Conservation (phyloP, 345 rosid genomes). For the Murraya paniculata region DNA sequence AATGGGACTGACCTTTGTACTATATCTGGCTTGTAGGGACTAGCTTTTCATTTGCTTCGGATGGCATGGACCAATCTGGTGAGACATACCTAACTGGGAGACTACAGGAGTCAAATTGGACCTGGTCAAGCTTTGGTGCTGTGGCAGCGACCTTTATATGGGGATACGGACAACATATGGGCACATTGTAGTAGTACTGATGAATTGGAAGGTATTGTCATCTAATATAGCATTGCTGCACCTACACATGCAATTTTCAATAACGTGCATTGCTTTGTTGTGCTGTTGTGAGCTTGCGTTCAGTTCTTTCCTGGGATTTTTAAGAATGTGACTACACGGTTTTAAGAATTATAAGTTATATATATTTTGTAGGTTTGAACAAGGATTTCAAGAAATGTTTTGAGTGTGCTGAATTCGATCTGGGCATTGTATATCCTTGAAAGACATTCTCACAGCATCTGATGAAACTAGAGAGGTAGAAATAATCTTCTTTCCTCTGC, state of each 20-base stretch:
- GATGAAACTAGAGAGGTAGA: slow-evolving; percentile 87
- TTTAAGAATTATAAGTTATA: background rate
- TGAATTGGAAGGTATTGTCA: slow-evolving; percentile 61
- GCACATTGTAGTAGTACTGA: slow-evolving; percentile 43
- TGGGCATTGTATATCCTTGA: slow-evolving; percentile 53
- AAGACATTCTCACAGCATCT: slow-evolving; percentile 61
- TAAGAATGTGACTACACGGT: background rate
- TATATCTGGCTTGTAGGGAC: slow-evolving; percentile 31
- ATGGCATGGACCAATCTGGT: background rate
- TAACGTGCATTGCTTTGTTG: background rate
- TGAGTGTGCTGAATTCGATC: slow-evolving; percentile 47
- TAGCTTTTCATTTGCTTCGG: slow-evolving; percentile 1
- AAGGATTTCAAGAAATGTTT: slow-evolving; percentile 79
- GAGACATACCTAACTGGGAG: background rate
- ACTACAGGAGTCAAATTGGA: slow-evolving; percentile 29
- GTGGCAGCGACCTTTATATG: slow-evolving; percentile 75
- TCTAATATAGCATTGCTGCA: no score
- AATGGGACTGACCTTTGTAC: slow-evolving; percentile 2
- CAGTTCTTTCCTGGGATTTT: background rate
- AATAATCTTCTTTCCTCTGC: slow-evolving; percentile 10
- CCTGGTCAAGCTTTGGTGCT: slow-evolving; percentile 93
- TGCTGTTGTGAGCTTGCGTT: background rate
- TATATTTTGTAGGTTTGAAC: slow-evolving; percentile 54
- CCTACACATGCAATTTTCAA: background rate
- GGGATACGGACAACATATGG: slow-evolving; percentile 63